These are phyloP conservation scores for Cerioporus squamosus DNA, from an alignment of 1,284 basidiomycete species.

Conservation along the genomic window DNA sequence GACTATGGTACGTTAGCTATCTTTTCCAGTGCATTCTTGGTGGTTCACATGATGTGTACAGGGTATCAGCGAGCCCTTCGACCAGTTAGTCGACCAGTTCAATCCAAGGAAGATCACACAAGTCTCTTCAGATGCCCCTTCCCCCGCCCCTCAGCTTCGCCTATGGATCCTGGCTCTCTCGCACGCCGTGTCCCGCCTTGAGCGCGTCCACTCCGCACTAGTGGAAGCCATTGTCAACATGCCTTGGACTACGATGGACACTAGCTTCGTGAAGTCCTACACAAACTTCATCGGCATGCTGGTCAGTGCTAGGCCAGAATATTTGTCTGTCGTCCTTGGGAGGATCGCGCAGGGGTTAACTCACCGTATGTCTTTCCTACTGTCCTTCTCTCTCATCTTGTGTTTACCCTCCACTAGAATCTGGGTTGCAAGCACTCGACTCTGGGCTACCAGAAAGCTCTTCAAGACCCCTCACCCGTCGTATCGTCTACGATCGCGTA, in stretches of 20 bases:
- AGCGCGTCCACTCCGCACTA: slow-evolving; percentile 81
- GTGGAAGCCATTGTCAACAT: slow-evolving; percentile 88
- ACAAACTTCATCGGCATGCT: slow-evolving; percentile 91
- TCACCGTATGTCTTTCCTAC: slow-evolving; percentile 68
- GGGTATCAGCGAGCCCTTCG: slow-evolving; percentile 70
- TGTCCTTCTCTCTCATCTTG: not conserved
- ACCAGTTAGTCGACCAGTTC: slow-evolving; percentile 76
- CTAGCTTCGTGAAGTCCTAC: slow-evolving; percentile 83
- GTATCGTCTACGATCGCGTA: slow-evolving; percentile 85
- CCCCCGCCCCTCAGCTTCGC: slow-evolving; percentile 63
- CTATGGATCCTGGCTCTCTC: slow-evolving; percentile 77
- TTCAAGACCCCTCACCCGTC: slow-evolving; percentile 73
- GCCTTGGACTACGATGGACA: slow-evolving; percentile 92
- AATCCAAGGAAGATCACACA: slow-evolving; percentile 50
- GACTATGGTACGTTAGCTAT: slow-evolving; percentile 52
- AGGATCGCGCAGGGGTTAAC: slow-evolving; percentile 87
- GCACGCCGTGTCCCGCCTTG: slow-evolving; percentile 81
- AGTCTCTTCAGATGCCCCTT: slow-evolving; percentile 36
- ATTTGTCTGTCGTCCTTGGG: slow-evolving; percentile 82
- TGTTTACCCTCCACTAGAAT: slow-evolving; percentile 53
- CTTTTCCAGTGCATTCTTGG: slow-evolving; percentile 6
- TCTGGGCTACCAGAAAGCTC: slow-evolving; percentile 64
- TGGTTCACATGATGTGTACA: slow-evolving; percentile 31
- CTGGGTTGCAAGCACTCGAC: slow-evolving; percentile 65
- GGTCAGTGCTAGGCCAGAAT: slow-evolving; percentile 92